Conservation (phyloP, 306 rosid genomes). For the Vigna reflexopilosa region DNA sequence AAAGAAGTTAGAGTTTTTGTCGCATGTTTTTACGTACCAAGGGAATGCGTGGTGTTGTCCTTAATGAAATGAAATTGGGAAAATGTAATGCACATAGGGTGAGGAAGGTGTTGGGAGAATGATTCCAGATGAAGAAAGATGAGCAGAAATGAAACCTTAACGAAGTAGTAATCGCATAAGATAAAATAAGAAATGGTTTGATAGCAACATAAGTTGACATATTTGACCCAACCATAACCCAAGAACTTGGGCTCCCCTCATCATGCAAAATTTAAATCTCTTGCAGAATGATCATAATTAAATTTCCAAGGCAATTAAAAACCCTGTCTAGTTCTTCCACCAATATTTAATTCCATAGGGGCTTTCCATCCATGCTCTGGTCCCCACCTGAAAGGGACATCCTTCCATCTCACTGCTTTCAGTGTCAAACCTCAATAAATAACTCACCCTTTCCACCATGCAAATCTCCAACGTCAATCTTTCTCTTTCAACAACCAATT, state of each 20-base stretch:
- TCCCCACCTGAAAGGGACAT: slow-evolving; percentile 47
- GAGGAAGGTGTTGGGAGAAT: not conserved
- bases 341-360: slow-evolving; percentile 37
- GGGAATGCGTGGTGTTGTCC: too few species aligned
- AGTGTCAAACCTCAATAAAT: slow-evolving; percentile 44
- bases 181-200: slow-evolving; percentile 38
- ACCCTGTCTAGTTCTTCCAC: slow-evolving; percentile 35
- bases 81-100: not conserved
- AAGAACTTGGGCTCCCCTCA: slow-evolving; percentile 37
- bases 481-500: too few species aligned
- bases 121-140: slow-evolving; percentile 30
- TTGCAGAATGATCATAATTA: slow-evolving; percentile 41
- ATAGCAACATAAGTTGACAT: slow-evolving; percentile 44
- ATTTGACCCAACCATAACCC: slow-evolving; percentile 49
- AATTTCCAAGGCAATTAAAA: slow-evolving; percentile 41
- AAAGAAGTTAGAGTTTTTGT: too few species aligned
- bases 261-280: slow-evolving; percentile 36
- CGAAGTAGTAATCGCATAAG: not conserved
- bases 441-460: not conserved
- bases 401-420: slow-evolving; percentile 42
- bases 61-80: not conserved
- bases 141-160: slow-evolving; percentile 23
- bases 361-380: slow-evolving; percentile 40
- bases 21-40: too few species aligned
- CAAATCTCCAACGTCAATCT: too few species aligned